Conservation (phyloP, 1,284 basidiomycete genomes). For the Boletus chippewaensis region DNA sequence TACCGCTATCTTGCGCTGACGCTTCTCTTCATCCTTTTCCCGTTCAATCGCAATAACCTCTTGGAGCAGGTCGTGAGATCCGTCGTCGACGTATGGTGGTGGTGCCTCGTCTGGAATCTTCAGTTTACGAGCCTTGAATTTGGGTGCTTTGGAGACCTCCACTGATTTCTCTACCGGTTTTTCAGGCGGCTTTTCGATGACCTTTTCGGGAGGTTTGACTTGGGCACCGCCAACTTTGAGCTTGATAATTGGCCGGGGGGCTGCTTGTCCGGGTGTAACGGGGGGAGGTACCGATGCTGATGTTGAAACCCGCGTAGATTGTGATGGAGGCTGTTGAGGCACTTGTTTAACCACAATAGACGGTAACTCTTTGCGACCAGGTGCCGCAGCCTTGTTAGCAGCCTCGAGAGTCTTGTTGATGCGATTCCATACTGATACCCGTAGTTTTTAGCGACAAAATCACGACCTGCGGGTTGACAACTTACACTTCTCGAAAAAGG, state of each 20-base stretch:
- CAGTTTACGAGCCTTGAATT: slow-evolving; percentile 43
- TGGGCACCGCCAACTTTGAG: slow-evolving; percentile 41
- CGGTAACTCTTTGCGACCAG: slow-evolving; percentile 25
- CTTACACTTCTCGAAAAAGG: slow-evolving; percentile 81
- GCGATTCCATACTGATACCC: slow-evolving; percentile 57
- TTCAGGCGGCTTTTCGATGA: slow-evolving; percentile 20
- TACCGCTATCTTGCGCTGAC: slow-evolving; percentile 35
- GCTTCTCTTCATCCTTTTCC: slow-evolving; percentile 48
- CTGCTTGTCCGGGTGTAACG: slow-evolving; percentile 30
- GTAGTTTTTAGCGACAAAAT: slow-evolving; percentile 6
- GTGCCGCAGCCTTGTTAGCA: slow-evolving; percentile 36
- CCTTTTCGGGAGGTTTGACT: slow-evolving; percentile 27
- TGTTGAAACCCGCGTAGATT: slow-evolving; percentile 10
- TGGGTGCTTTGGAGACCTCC: slow-evolving; percentile 28
- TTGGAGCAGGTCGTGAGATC: slow-evolving; percentile 68
- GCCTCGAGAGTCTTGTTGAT: slow-evolving; percentile 69
- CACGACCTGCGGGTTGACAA: slow-evolving; percentile 12
- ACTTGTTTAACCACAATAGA: slow-evolving; percentile 35
- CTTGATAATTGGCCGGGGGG: slow-evolving; percentile 53
- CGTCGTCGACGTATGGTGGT: slow-evolving; percentile 65
- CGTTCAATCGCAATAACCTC: slow-evolving; percentile 76
- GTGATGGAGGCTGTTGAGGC: slow-evolving; percentile 21
- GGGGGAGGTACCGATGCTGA: slow-evolving; percentile 24
- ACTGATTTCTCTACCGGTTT: slow-evolving; percentile 30
- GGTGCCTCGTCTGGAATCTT: slow-evolving; percentile 49